These are phyloP conservation scores for Peronospora farinosa DNA, from an alignment of 352 stramenopile species.

Conservation along the genomic window DNA sequence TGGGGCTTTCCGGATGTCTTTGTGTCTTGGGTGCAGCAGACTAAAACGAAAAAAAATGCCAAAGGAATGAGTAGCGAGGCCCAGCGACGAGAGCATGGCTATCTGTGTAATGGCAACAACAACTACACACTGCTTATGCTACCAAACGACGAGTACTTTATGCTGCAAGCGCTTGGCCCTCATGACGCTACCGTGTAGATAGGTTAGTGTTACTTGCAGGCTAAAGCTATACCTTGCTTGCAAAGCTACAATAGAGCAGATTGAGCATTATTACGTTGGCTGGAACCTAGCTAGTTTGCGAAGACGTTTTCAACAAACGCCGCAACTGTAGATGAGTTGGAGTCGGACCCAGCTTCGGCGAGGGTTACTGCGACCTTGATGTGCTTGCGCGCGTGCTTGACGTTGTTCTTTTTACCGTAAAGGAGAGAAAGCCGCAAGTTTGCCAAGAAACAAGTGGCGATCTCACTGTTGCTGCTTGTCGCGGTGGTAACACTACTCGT, in stretches of 20 bases:
- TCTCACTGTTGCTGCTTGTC: constrained; percentile 22
- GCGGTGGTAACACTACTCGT: constrained; percentile 23
- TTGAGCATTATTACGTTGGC: background rate
- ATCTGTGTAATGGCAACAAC: constrained; percentile 67
- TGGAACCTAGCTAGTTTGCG: constrained; percentile 27
- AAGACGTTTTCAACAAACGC: constrained; percentile 61
- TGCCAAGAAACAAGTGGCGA: constrained; percentile 35
- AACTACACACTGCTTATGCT: constrained; percentile 70
- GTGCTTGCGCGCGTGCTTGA: constrained; percentile 62
- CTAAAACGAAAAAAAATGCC: constrained; percentile 21
- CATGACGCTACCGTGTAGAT: constrained; percentile 56
- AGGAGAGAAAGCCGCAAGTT: constrained; percentile 62
- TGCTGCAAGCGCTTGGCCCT: constrained; percentile 59
- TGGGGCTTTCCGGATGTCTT: constrained; percentile 75
- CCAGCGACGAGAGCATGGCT: constrained; percentile 58
- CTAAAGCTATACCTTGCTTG: background rate
- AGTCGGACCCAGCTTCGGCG: constrained; percentile 22
- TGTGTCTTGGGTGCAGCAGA: constrained; percentile 57
- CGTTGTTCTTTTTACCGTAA: constrained; percentile 54
- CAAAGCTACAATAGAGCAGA: constrained; percentile 12
- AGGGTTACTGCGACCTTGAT: constrained; percentile 42
- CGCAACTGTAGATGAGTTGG: constrained; percentile 34
- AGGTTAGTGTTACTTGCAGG: background rate
- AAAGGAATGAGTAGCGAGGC: constrained; percentile 15
- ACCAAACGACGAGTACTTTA: constrained; percentile 63